Percentiles rank a stretch among this genome's conserved stretches.
Conservation (phyloP, 78 protist species). For the Chrysochromulina tobinii region DNA sequence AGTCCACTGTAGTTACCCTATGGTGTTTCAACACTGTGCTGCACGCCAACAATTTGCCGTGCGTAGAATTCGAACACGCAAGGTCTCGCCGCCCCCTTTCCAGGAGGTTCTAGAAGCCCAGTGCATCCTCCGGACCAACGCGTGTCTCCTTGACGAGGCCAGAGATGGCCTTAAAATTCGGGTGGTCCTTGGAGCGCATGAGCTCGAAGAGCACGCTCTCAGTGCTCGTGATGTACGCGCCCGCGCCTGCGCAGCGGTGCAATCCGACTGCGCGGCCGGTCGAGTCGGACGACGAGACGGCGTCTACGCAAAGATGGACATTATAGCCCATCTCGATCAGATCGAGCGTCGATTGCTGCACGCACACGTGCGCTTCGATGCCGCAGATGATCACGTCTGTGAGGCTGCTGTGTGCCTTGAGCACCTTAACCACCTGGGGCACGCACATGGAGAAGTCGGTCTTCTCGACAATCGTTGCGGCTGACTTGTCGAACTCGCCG, state of each 20-base stretch:
- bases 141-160: background rate
- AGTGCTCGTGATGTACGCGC: background rate
- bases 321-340: slow-evolving; percentile 1
- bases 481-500: background rate
- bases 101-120: no score
- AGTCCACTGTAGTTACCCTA: no score
- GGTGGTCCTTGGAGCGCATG: background rate
- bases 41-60: no score
- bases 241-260: background rate
- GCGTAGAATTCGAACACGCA: no score
- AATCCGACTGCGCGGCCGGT: background rate
- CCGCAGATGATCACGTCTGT: background rate
- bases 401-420: background rate
- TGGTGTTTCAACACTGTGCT: no score
- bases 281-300: background rate
- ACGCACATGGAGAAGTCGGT: slow-evolving; percentile 26
- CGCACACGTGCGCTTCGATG: slow-evolving; percentile 49
- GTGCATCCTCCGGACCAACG: no score
- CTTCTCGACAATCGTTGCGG: background rate
- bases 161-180: background rate
- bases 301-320: slow-evolving; percentile 32
- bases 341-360: slow-evolving; percentile 44
- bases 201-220: background rate
- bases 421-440: background rate
- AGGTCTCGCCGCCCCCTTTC: no score